Base-by-base conservation (phyloP, 257 asterid genomes). In the Striga asiatica region DNA sequence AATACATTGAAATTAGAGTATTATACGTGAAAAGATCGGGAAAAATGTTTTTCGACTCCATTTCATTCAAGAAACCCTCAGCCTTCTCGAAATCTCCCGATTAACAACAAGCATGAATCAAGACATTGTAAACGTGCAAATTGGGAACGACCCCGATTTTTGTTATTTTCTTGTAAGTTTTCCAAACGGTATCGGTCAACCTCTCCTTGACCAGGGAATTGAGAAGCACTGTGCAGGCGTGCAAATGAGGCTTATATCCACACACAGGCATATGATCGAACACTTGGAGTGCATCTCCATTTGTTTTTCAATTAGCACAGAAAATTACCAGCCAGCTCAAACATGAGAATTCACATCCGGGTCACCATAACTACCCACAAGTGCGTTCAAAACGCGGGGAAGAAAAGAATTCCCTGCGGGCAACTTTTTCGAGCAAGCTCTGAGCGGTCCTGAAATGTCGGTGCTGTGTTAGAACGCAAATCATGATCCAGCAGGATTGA, bases 291-390 rank as follows among this genome's bases (percentile, higher is more conserved):
- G 98, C 93, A 69, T 87, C 98, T 1, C 80, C 63, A 19, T 51
- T 62, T 80, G 71, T 76, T 77, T 75, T 87, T 34, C 81, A 73
- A 45, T 74, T 78, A 56, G 89, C 92, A 71, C 81, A 87, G 62
- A 73, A 78, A 56, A 87, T 91, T 70, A 91, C 80, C 81, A 91
- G 68, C 96, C 96, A 87, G 59, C 98, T 87, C 79, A 69, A 71
- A 83, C 84, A 65, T 82, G 95, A 0, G 92, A 71, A 64, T 80
- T 86, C 75, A 87, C 94, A 56, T 80, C 92, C 6, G 60, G 51
- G 39, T 72, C 81, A 25, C 37, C 61, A 39, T 68, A 43, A 48
- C 69, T 43, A 37, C 66, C 61, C 52, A 77, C 79, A 10, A 91
- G 69, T 11, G 92, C 80, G 56, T 81, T 87, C 79, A 91, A 75